These are phyloP conservation scores for Keithomyces neogunnii DNA, from an alignment of 2,329 filamentous ascomycete species.

Conservation along the genomic window DNA sequence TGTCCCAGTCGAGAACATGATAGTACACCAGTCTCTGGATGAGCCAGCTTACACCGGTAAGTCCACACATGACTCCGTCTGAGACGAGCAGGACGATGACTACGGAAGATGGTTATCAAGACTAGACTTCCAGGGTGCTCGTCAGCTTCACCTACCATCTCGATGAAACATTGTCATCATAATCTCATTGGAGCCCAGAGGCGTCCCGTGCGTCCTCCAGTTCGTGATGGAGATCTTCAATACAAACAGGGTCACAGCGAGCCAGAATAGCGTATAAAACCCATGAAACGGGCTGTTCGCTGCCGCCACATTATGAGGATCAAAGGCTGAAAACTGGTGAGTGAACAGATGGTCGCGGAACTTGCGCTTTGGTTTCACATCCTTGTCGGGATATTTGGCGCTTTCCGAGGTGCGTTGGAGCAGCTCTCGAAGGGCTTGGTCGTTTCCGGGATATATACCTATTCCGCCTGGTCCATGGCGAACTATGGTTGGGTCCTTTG, in stretches of 20 bases:
- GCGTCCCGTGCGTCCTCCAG: slow-evolving; percentile 58
- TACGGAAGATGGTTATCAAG: slow-evolving; percentile 10
- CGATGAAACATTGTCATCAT: slow-evolving; percentile 55
- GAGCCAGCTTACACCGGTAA: slow-evolving; percentile 56
- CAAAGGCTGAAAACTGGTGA: slow-evolving; percentile 64
- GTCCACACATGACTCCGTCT: slow-evolving; percentile 60
- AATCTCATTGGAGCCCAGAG: slow-evolving; percentile 64
- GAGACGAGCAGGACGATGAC: slow-evolving; percentile 49
- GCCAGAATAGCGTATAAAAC: slow-evolving; percentile 75
- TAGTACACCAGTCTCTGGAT: slow-evolving; percentile 53
- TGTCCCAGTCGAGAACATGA: slow-evolving; percentile 59
- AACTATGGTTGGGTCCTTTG: slow-evolving; percentile 9
- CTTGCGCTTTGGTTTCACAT: slow-evolving; percentile 14
- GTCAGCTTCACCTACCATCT: slow-evolving; percentile 30
- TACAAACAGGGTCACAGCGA: slow-evolving; percentile 58
- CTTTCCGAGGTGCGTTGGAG: slow-evolving; percentile 16
- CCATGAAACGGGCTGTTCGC: slow-evolving; percentile 66
- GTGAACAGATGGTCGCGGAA: slow-evolving; percentile 57
- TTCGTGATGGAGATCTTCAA: slow-evolving; percentile 60
- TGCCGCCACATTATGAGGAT: slow-evolving; percentile 57
- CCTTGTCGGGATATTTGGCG: slow-evolving; percentile 11
- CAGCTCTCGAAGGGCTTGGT: slow-evolving; percentile 19
- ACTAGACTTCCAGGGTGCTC: neutral
- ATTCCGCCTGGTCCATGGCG: slow-evolving; percentile 15
- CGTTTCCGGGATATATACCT: slow-evolving; percentile 19